phyloP scores from a whole-genome alignment of 2,329 filamentous ascomycete genomes.

The Leptographium radiaticola region DNA sequence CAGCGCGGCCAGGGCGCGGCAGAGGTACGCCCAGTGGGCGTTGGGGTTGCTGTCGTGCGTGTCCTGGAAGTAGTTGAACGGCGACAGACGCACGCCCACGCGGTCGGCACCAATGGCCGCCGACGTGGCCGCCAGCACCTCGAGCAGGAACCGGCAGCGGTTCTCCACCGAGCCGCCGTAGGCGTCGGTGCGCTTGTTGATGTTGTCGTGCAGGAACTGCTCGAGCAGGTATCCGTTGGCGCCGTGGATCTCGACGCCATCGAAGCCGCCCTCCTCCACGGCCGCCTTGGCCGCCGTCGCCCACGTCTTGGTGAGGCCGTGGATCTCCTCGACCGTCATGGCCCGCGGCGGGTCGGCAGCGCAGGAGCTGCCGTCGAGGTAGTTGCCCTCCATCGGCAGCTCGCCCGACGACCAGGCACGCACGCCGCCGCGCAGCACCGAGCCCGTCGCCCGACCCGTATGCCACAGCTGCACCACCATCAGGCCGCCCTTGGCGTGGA shows the following conservation, averaged over 20 bases:
- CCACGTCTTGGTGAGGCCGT: conserved; percentile 44
- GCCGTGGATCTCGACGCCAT: conserved; percentile 52
- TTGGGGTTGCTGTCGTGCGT: conserved; percentile 44
- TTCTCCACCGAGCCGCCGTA: conserved; percentile 14
- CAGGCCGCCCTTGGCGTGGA: conserved; percentile 46
- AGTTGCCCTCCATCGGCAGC: conserved; percentile 22
- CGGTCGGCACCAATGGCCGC: conserved; percentile 36
- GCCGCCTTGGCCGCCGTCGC: conserved; percentile 39
- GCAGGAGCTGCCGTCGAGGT: conserved; percentile 15
- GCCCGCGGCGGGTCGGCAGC: conserved; percentile 35
- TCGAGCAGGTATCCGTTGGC: conserved; percentile 39
- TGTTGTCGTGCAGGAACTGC: conserved; percentile 10
- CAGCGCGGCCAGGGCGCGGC: conserved; percentile 14
- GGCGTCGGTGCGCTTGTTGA: conserved; percentile 5
- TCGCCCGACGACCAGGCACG: conserved; percentile 23
- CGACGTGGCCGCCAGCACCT: conserved; percentile 19
- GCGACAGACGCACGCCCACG: conserved; percentile 40
- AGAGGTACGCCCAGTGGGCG: conserved; percentile 42
- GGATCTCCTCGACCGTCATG: conserved; percentile 53
- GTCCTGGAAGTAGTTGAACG: conserved; percentile 42
- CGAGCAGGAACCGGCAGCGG: conserved; percentile 14
- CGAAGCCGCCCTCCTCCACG: conserved; percentile 51
- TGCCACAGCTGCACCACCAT: conserved; percentile 48
- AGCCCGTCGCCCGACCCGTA: conserved; percentile 24
- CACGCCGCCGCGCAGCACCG: conserved; percentile 19